Evolutionary conservation across 208 protist genomes (phyloP), one percentile per base, ranked within the genome.

Genomic region (Leptomonas pyrrhocoris): DNA sequence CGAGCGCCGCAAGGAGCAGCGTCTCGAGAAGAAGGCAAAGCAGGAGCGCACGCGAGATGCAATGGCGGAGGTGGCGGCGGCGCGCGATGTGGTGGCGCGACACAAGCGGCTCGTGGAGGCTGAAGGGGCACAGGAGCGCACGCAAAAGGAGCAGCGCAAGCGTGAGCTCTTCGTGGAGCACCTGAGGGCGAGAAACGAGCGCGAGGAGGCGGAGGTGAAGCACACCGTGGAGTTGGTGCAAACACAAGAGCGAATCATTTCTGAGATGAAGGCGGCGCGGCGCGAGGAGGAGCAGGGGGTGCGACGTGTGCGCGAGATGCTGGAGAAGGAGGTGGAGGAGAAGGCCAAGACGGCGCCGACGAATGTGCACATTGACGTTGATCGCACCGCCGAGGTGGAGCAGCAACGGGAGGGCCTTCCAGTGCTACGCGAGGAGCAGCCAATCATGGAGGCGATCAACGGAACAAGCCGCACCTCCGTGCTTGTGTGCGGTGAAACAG

Each of bases 401-500:
- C 59, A 78, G 40, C 78, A 85, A 46, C 80, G 94, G 18, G 84
- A 74, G 27, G 83, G 85, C 16, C 79, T 97, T 27, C 94, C 94
- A 12, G 90, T 96, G 30, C 78, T 97, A 3, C 79, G 89, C 19
- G 89, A 96, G 68, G 91, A 97, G 77, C 94, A 97, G 68, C 69
- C 81, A 25, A 97, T 97, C 71, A 81, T 97, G 68, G 91, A 97
- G 72, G 89, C 91, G 19, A 96, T 98, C 50, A 90, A 89, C 56
- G 80, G 70, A 27, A 65, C 85, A 16, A 77, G 76, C 30, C 74
- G 90, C 40, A 88, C 89, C 9, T 94, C 89, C 56, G 90, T 97
- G 61, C 77, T 99, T 5, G 85, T 99, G 16, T 98, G 98, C 71
- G 98, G 98, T 62, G 98, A 99, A 71, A 99, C 98, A 2, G 98